Evolutionary conservation across 306 rosid genomes (phyloP).

Genomic region (Ochetophila trinervis): DNA sequence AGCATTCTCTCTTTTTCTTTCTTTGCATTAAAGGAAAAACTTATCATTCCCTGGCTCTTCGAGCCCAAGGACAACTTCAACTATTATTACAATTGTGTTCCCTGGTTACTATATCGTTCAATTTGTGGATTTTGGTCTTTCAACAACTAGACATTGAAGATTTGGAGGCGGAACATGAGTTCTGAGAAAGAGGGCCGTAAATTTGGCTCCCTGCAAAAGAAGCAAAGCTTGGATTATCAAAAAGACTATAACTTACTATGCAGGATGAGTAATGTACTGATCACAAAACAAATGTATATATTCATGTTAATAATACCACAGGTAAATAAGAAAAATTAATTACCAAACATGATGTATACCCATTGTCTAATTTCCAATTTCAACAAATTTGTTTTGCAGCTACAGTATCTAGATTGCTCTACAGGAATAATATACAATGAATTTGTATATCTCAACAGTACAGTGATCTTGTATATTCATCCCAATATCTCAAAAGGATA

Average conservation of each 20-base stretch:
- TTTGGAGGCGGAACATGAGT: slow-evolving; percentile 64
- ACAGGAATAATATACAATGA: background rate
- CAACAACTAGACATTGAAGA: slow-evolving; percentile 55
- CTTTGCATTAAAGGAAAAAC: slow-evolving; percentile 20
- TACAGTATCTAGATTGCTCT: background rate
- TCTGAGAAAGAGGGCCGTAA: slow-evolving; percentile 90
- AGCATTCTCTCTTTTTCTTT: slow-evolving; percentile 28
- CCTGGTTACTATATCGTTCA: slow-evolving; percentile 35
- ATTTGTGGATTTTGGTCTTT: slow-evolving; percentile 32
- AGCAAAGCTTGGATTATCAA: slow-evolving; percentile 18
- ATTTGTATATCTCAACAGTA: no score
- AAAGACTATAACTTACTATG: slow-evolving; percentile 5
- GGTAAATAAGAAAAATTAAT: no score
- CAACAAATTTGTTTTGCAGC: background rate
- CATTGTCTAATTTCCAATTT: no score
- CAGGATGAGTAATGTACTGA: background rate
- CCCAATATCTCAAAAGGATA: no score
- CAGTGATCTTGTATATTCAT: no score
- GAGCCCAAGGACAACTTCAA: slow-evolving; percentile 56
- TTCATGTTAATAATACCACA: background rate
- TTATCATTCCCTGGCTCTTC: slow-evolving; percentile 59
- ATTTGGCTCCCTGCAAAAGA: slow-evolving; percentile 76
- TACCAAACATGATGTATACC: no score
- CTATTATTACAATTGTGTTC: slow-evolving; percentile 43
- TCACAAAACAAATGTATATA: background rate